Base-by-base conservation (phyloP, 257 asterid genomes). In the Plantago major region DNA sequence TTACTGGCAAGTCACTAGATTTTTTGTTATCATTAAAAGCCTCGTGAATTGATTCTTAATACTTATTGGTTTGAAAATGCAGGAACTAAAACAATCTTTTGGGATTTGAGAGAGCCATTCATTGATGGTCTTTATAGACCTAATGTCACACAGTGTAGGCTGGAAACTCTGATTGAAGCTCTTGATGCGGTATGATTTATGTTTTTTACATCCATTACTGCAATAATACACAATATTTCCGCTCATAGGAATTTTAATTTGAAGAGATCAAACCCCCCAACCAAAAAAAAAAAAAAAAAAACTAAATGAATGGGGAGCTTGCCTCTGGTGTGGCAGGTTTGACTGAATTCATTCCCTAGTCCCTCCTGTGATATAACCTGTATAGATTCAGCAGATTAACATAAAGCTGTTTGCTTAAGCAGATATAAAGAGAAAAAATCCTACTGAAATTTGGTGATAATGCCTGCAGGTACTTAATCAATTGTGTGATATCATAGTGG, bases 71-170 rank as follows among this genome's bases (percentile, higher is more conserved):
- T 28, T 17, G 19, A 15, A 33, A 22, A 12, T 70, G 58, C 73
- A 89, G 99, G 99, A 73, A 87, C 86, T 17, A 92, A 92, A 82
- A 79, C 83, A 46, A 78, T 92, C 37, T 92, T 89, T 75, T 89
- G 96, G 95, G 99, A 92, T 74, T 74, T 92, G 79, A 83, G 99
- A 69, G 99, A 83, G 73, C 72, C 82, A 9, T 87, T 92, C 76
- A 84, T 89, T 50, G 96, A 89, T 46, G 84, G 87, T 66, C 94
- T 92, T 14, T 89, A 92, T 55, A 87, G 75, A 76, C 95, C 97
- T 67, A 87, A 77, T 72, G 99, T 79, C 50, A 63, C 89, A 37
- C 89, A 89, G 74, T 83, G 83, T 55, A 77, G 99, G 76, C 67
- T 92, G 79, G 99, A 92, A 70, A 54, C 75, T 70, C 67, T 89